Conservation (phyloP, 257 asterid species). For the Thymus quinquecostatus region DNA sequence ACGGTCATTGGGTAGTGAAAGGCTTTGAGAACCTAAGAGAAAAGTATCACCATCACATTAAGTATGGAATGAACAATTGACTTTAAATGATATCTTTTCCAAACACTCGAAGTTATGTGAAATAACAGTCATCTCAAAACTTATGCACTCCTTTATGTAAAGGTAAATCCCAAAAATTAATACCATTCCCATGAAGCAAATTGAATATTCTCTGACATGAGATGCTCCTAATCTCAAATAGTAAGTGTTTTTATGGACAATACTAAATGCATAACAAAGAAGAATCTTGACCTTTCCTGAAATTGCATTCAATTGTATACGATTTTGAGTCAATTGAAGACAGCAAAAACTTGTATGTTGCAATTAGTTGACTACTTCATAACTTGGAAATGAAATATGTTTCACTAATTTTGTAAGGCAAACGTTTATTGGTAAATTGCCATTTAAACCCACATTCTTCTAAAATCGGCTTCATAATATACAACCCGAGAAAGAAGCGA, state of each 20-base stretch:
- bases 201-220: neutral
- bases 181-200: neutral
- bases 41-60: constrained; percentile 18
- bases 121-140: neutral
- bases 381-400: constrained; percentile 1
- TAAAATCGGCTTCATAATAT: neutral
- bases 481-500: constrained; percentile 1
- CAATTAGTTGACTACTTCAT: neutral
- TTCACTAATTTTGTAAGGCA: neutral
- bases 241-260: neutral
- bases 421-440: neutral
- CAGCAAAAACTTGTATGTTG: neutral
- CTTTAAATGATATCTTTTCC: neutral
- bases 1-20: constrained; percentile 86
- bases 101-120: neutral
- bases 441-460: neutral
- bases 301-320: neutral
- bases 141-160: neutral
- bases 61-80: constrained; percentile 4
- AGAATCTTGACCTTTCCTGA: neutral
- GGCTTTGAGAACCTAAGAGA: constrained; percentile 73
- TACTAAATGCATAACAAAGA: neutral
- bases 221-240: neutral
- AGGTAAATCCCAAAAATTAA: no score
- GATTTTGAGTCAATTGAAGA: constrained; percentile 10